These are phyloP conservation scores for Boletus sp. DNA, from an alignment of 768 basidiomycete species.

Conservation along the genomic window DNA sequence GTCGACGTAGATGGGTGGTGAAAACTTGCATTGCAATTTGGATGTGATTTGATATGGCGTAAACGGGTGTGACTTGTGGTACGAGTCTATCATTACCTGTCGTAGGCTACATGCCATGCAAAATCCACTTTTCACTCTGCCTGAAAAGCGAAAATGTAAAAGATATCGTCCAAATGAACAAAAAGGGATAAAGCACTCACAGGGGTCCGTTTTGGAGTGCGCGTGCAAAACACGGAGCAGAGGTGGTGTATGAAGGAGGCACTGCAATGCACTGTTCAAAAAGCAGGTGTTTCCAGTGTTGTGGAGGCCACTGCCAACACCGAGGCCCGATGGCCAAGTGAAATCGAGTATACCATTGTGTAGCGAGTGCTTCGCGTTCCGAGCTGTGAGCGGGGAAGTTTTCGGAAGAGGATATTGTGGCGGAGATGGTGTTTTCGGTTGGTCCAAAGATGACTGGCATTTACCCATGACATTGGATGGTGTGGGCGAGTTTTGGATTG, in stretches of 20 bases:
- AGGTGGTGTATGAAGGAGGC: conserved; percentile 89
- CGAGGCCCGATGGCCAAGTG: conserved; percentile 55
- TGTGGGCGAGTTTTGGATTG: neutral
- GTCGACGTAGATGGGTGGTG: neutral
- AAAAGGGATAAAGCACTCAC: conserved; percentile 42
- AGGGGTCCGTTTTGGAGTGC: conserved; percentile 51
- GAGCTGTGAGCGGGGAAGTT: conserved; percentile 19
- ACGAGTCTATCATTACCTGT: conserved; percentile 52
- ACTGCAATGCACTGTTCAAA: conserved; percentile 92
- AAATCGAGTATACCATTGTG: conserved; percentile 56
- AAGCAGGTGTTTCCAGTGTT: conserved; percentile 97
- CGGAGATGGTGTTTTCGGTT: conserved; percentile 24
- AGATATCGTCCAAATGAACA: neutral
- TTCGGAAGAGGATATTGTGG: conserved; percentile 31
- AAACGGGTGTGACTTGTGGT: conserved; percentile 49
- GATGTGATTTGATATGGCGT: conserved; percentile 63
- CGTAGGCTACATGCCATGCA: conserved; percentile 81
- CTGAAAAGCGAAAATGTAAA: conserved; percentile 27
- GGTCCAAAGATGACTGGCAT: conserved; percentile 16
- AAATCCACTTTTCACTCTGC: conserved; percentile 48
- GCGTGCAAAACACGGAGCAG: conserved; percentile 60
- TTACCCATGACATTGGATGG: conserved; percentile 1
- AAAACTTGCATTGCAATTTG: conserved; percentile 64
- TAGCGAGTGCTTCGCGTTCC: conserved; percentile 39
- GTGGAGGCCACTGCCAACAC: conserved; percentile 61